Conservation (phyloP, 225 moss, liverwort and hornwort genomes). For the Bryum argenteum region DNA sequence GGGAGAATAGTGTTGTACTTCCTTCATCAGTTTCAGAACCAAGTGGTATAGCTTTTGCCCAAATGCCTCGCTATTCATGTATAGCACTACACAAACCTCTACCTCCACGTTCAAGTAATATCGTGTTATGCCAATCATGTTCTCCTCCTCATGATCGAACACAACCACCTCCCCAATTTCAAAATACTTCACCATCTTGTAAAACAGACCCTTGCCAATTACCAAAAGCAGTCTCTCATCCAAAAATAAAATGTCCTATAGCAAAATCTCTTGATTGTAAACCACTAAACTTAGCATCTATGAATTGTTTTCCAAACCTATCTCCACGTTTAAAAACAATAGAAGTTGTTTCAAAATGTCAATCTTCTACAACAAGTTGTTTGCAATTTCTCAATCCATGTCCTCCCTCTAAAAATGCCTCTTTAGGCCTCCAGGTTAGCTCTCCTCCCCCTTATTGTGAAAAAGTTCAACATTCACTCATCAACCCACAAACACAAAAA, state of each 20-base stretch:
- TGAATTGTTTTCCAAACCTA: constrained; percentile 4
- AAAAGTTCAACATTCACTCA: neutral
- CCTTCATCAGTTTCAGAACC: constrained; percentile 16
- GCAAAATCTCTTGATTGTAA: constrained; percentile 10
- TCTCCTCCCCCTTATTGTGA: neutral
- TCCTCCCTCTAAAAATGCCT: neutral
- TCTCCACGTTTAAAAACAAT: neutral
- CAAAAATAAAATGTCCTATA: neutral
- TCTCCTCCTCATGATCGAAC: constrained; percentile 30
- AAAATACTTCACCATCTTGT: neutral
- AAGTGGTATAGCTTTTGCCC: neutral
- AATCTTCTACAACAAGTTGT: neutral
- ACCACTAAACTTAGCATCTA: neutral
- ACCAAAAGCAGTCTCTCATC: neutral
- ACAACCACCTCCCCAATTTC: neutral
- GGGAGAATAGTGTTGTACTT: constrained; percentile 4
- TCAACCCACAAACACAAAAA: neutral
- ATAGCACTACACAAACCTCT: constrained; percentile 7
- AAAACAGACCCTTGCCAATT: neutral
- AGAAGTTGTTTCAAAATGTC: neutral
- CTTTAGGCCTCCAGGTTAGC: neutral
- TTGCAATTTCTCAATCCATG: constrained; percentile 8
- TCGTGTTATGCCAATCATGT: constrained; percentile 23
- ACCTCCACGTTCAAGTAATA: accelerated
- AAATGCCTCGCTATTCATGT: constrained; percentile 7